These are phyloP conservation scores for Termitomyces sp. DNA, from an alignment of 1,284 basidiomycete genomes.

Conservation along the genomic window DNA sequence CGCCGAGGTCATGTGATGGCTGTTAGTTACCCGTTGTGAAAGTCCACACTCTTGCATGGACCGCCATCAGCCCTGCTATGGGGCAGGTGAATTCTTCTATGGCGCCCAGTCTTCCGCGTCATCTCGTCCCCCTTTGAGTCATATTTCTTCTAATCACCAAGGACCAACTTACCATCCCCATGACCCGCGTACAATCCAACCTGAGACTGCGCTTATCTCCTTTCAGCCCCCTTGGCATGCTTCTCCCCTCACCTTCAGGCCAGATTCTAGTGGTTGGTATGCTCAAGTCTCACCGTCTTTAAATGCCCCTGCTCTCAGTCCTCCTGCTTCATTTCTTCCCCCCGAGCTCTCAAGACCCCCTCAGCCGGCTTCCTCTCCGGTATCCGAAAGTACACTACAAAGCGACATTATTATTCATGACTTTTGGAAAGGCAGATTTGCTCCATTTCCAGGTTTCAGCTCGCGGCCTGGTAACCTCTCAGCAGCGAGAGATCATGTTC, in stretches of 20 bases:
- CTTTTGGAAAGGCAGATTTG: constrained; percentile 37
- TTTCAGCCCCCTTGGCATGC: constrained; percentile 1
- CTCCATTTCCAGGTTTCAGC: constrained; percentile 35
- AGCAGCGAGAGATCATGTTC: constrained; percentile 16
- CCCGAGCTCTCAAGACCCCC: constrained; percentile 2
- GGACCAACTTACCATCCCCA: constrained; percentile 1
- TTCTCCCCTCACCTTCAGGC: not conserved
- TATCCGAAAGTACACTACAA: not conserved
- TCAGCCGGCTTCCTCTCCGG: not conserved
- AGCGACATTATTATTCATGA: constrained; percentile 23
- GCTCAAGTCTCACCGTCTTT: not conserved
- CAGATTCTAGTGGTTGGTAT: constrained; percentile 17
- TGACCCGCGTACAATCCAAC: not conserved
- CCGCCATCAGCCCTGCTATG: constrained; percentile 12
- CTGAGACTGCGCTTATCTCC: not conserved
- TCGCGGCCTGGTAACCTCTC: constrained; percentile 28
- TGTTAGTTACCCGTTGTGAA: not conserved
- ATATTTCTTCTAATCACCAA: not conserved
- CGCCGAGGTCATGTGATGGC: constrained; percentile 2
- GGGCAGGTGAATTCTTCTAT: constrained; percentile 7
- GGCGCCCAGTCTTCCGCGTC: not conserved
- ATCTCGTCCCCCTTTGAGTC: not conserved
- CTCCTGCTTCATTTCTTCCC: not conserved
- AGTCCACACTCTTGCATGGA: constrained; percentile 5
- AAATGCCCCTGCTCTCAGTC: not conserved